Evolutionary conservation across 148 eudicot genomes (phyloP).

Genomic region (Cornus florida): DNA sequence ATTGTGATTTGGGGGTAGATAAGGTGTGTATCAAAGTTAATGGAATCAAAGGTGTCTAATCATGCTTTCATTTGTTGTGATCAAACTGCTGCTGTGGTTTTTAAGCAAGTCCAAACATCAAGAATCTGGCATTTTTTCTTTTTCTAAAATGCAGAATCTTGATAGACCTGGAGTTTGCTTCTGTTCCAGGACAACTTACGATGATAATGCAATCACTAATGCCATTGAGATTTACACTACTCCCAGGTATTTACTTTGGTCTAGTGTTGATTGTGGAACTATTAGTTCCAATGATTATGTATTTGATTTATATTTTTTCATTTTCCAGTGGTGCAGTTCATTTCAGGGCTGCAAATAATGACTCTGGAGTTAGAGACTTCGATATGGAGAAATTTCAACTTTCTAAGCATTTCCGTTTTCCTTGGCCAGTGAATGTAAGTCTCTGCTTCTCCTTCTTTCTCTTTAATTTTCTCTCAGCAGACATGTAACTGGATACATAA

Average conservation of each 20-base stretch:
- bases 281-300: neutral
- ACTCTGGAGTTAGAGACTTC: constrained; percentile 77
- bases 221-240: constrained; percentile 70
- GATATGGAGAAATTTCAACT: constrained; percentile 78
- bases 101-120: neutral
- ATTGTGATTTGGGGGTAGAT: too few species aligned
- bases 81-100: neutral
- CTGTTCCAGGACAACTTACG: constrained; percentile 77
- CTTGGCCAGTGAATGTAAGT: constrained; percentile 87
- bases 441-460: neutral
- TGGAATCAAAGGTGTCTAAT: too few species aligned
- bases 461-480: too few species aligned
- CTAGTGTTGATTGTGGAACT: neutral
- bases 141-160: constrained; percentile 49
- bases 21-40: too few species aligned
- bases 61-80: too few species aligned
- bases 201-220: constrained; percentile 85
- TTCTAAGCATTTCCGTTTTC: constrained; percentile 57
- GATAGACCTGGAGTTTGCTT: constrained; percentile 78
- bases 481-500: too few species aligned
- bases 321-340: constrained; percentile 69
- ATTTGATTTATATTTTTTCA: neutral
- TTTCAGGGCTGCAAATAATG: constrained; percentile 83
- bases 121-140: neutral
- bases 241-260: constrained; percentile 47